phyloP scores from a whole-genome alignment of 441 rosid genomes.

The Corymbia calophylla region DNA sequence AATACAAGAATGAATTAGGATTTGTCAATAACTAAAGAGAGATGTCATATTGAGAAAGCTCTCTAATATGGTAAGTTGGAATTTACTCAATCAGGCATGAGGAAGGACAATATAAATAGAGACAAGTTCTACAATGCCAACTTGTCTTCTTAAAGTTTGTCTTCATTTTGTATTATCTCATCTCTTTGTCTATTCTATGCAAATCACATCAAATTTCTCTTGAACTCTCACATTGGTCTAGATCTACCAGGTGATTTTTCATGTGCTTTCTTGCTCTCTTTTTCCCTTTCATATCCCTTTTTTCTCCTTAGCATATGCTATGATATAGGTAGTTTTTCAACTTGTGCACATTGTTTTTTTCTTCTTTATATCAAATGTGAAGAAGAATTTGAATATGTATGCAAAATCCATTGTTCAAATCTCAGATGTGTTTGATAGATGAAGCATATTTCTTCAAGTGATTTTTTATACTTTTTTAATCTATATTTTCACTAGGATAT shows the following conservation, averaged over 20 bases:
- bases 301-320: not conserved
- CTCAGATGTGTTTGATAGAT: not conserved
- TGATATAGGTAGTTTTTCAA: not conserved
- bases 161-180: not conserved
- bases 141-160: not conserved
- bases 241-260: not conserved
- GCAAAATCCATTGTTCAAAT: not conserved
- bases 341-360: not conserved
- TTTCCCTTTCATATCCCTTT: not conserved
- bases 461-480: not conserved
- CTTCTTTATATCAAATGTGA: not conserved
- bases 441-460: not conserved
- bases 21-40: not conserved
- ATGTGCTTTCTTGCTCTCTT: not conserved
- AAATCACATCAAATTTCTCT: too few relatives aligned
- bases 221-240: too few relatives aligned
- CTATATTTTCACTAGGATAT: too few relatives aligned
- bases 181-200: not conserved
- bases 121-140: not conserved
- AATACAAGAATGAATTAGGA: not conserved
- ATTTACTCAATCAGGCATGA: not conserved
- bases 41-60: not conserved
- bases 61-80: not conserved
- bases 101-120: not conserved
- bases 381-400: not conserved